Base-by-base conservation (phyloP, 78 protist species). In the Tieghemostelium lacteum region DNA sequence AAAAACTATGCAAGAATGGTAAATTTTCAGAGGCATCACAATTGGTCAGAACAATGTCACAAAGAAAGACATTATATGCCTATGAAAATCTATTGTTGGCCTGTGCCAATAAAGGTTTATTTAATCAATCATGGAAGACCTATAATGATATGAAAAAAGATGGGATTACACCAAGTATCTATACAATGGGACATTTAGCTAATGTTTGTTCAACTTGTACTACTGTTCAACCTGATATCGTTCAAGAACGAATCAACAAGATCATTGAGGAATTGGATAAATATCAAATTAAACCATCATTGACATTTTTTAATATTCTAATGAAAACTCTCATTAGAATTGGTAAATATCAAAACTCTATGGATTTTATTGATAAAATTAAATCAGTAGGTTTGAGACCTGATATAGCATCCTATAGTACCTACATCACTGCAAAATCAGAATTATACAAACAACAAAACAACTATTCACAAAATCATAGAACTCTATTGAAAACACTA, bases 141-240 rank as follows among this genome's bases (percentile, higher is more conserved):
- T 83, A 83, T 45, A 83, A 83, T 16, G 33, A 36, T 4, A 83
- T 83, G 91, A 83, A 83, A 33, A 83, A 83, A 12, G 80, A 66
- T 31, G 7, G n/a, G 17, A 16, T 83, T 24, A 83, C 66, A 33
- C 91, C 91, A 31, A 29, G 62, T 7, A 58, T 83, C 37, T 58
- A 70, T 19, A 45, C 65, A 2, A 33, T 83, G 33, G 76, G 73
- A 3, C 61, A 55, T 29, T 26, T 83, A 14, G 20, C 60, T 0
- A 37, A 83, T 29, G n/a, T 45, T 1, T 83, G 91, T 31, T 58
- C 61, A 3, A 70, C 57, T 8, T 50, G 69, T 1, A 34, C 19
- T 5, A 37, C 40, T 14, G 19, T 69, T 0, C 7, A 26, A 0
- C 1, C 29, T 3, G 0, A 10, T 0, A 58, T 3, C 10, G 69